phyloP scores from a whole-genome alignment of 2,329 filamentous ascomycete species.

The Tothia fuscella region DNA sequence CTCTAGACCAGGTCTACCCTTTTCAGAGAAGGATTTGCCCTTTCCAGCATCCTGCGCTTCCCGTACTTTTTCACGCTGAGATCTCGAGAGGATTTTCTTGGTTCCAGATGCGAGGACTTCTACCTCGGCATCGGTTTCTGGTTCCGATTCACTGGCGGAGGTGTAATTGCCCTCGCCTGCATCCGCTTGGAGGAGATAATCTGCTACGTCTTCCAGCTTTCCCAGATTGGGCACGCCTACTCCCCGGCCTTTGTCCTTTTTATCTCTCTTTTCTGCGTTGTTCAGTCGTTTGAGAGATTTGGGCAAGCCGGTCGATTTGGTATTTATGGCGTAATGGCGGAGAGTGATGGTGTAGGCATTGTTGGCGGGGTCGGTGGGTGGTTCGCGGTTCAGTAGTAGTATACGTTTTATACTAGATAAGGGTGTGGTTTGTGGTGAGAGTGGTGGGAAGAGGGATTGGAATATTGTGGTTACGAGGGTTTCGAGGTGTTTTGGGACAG shows the following conservation, averaged over 20 bases:
- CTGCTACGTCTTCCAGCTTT: conserved; percentile 82
- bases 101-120: conserved; percentile 57
- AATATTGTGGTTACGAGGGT: conserved; percentile 87
- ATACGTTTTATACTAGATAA: conserved; percentile 87
- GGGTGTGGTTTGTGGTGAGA: conserved; percentile 82
- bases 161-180: conserved; percentile 71
- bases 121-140: conserved; percentile 90
- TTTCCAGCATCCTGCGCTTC: conserved; percentile 24
- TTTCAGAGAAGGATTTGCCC: conserved; percentile 12
- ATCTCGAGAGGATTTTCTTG: conserved; percentile 47
- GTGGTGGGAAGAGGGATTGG: conserved; percentile 89
- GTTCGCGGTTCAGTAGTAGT: conserved; percentile 76
- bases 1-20: conserved; percentile 47
- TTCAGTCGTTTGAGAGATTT: conserved; percentile 75
- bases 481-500: conserved; percentile 89
- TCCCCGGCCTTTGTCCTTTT: conserved; percentile 9
- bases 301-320: conserved; percentile 71
- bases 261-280: conserved; percentile 67
- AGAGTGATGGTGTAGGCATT: conserved; percentile 70
- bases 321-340: conserved; percentile 90
- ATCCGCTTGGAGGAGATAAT: conserved; percentile 74
- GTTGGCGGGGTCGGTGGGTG: conserved; percentile 20
- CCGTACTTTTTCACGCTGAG: conserved; percentile 7
- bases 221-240: conserved; percentile 72
- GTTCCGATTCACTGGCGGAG: conserved; percentile 83